phyloP scores from a whole-genome alignment of 2,329 filamentous ascomycete genomes.

The Plectosphaerella cucumerina region DNA sequence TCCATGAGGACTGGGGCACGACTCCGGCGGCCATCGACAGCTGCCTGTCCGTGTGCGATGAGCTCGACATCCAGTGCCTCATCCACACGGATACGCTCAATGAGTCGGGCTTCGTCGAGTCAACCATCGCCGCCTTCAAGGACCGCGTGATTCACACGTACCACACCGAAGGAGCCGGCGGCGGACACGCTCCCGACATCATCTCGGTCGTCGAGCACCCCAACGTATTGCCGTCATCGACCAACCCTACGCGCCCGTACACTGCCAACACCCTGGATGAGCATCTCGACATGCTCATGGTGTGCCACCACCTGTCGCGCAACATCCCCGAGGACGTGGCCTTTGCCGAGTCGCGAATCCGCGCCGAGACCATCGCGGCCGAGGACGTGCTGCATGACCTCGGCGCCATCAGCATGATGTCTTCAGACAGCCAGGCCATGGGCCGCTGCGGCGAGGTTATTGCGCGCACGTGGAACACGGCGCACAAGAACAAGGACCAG shows the following conservation, averaged over 20 bases:
- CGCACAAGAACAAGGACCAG: conserved; percentile 93
- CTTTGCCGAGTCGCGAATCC: conserved; percentile 91
- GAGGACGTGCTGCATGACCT: conserved; percentile 95
- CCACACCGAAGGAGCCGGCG: conserved; percentile 92
- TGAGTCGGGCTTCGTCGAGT: conserved; percentile 95
- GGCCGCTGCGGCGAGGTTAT: conserved; percentile 93
- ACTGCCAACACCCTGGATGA: conserved; percentile 92
- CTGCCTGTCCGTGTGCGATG: conserved; percentile 81
- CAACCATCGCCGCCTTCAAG: conserved; percentile 82
- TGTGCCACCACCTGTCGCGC: conserved; percentile 89
- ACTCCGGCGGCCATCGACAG: conserved; percentile 89
- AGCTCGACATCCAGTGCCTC: conserved; percentile 86
- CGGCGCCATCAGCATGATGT: conserved; percentile 97
- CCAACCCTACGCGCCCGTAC: conserved; percentile 87
- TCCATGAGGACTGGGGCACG: conserved; percentile 94
- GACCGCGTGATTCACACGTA: conserved; percentile 91
- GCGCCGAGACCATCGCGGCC: conserved; percentile 92
- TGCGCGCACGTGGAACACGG: conserved; percentile 91
- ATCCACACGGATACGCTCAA: conserved; percentile 97
- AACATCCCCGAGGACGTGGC: conserved; percentile 95
- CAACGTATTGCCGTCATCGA: conserved; percentile 86
- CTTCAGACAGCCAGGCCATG: conserved; percentile 93
- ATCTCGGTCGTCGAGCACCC: conserved; percentile 86
- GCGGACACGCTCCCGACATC: conserved; percentile 93
- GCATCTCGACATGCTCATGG: conserved; percentile 97